Evolutionary conservation across 2,329 filamentous ascomycete genomes (phyloP).

Genomic region (Shiraia sp.): DNA sequence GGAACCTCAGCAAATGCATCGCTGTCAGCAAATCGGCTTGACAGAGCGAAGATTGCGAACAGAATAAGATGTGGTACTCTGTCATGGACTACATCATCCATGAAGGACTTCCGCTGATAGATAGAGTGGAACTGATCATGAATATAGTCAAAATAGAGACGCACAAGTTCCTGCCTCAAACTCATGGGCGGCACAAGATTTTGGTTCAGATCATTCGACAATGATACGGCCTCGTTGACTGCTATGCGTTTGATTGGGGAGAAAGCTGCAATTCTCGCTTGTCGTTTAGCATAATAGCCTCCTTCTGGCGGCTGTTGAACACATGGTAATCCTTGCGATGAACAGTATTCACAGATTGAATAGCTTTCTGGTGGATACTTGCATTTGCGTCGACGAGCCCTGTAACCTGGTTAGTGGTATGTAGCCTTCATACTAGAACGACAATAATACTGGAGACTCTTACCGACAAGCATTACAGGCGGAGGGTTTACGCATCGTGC

Average conservation of each 20-base stretch:
- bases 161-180: conserved; percentile 19
- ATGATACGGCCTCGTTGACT: not conserved
- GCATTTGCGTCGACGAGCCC: conserved; percentile 28
- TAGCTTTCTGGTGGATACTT: conserved; percentile 17
- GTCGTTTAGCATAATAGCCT: conserved; percentile 28
- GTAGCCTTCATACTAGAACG: not conserved
- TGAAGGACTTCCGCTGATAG: conserved; percentile 25
- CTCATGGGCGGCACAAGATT: conserved; percentile 20
- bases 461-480: conserved; percentile 28
- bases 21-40: conserved; percentile 21
- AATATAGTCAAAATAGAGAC: conserved; percentile 29
- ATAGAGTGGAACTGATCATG: conserved; percentile 31
- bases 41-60: conserved; percentile 25
- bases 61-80: conserved; percentile 20
- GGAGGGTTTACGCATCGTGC: conserved; percentile 27
- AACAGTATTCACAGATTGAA: conserved; percentile 23
- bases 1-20: conserved; percentile 15
- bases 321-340: conserved; percentile 21
- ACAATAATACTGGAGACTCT: conserved; percentile 3
- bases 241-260: conserved; percentile 6
- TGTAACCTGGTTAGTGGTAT: conserved; percentile 10
- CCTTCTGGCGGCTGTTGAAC: conserved; percentile 27
- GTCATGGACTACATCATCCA: conserved; percentile 18
- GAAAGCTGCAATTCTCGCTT: conserved; percentile 16
- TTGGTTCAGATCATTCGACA: too few relatives aligned